Percentiles rank a stretch among this genome's conserved stretches.
Evolutionary conservation across 2,329 filamentous ascomycete species (phyloP).

Genomic region (Venturiaceae sp.): DNA sequence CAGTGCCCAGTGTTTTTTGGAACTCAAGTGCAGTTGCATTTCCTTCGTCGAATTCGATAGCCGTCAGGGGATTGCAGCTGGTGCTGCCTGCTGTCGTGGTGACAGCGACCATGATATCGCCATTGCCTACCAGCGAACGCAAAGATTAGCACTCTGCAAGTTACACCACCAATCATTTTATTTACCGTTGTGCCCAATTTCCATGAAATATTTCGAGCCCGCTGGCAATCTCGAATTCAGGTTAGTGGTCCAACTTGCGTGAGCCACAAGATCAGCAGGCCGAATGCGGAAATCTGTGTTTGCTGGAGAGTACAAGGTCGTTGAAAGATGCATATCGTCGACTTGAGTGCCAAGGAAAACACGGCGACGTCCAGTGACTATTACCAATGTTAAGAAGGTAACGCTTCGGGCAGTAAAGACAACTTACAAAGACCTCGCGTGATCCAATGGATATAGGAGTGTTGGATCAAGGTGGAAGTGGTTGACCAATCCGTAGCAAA

Average conservation of each 20-base stretch:
- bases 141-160: no score
- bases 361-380: slow-evolving; percentile 38
- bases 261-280: slow-evolving; percentile 35
- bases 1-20: slow-evolving; percentile 39
- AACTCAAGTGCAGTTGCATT: slow-evolving; percentile 24
- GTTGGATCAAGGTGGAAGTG: slow-evolving; percentile 44
- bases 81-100: slow-evolving; percentile 6
- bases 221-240: slow-evolving; percentile 39
- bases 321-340: slow-evolving; percentile 46
- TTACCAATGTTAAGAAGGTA: neutral
- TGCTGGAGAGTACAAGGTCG: slow-evolving; percentile 21
- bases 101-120: slow-evolving; percentile 33
- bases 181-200: slow-evolving; percentile 48
- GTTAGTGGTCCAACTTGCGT: slow-evolving; percentile 32
- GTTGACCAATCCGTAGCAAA: slow-evolving; percentile 36
- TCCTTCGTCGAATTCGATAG: slow-evolving; percentile 27
- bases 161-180: no score
- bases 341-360: slow-evolving; percentile 42
- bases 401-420: neutral
- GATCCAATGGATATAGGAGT: slow-evolving; percentile 48
- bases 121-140: no score
- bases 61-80: neutral
- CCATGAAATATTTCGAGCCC: slow-evolving; percentile 43
- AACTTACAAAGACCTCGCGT: slow-evolving; percentile 36
- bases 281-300: slow-evolving; percentile 36